Conservation (phyloP, 1,139 yeast genomes). For the Debaryomyces udenii region DNA sequence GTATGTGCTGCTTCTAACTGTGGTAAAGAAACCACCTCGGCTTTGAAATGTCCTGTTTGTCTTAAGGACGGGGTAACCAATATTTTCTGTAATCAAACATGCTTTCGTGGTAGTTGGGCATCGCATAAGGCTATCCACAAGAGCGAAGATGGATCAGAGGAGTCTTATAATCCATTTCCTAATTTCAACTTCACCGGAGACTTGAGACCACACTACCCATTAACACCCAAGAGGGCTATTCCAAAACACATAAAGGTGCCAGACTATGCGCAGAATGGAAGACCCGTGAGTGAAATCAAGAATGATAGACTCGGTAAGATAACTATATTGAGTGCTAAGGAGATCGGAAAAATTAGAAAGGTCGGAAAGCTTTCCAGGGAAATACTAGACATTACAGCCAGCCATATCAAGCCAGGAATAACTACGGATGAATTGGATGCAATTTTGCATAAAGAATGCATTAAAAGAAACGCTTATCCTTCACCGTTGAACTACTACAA, state of each 20-base stretch:
- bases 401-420: slow-evolving; percentile 79
- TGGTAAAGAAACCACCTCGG: slow-evolving; percentile 75
- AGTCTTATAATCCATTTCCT: slow-evolving; percentile 84
- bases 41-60: slow-evolving; percentile 90
- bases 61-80: slow-evolving; percentile 65
- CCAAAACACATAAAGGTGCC: slow-evolving; percentile 77
- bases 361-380: slow-evolving; percentile 83
- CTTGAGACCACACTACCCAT: slow-evolving; percentile 79
- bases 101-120: slow-evolving; percentile 79
- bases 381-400: slow-evolving; percentile 83
- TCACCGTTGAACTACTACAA: slow-evolving; percentile 94
- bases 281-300: slow-evolving; percentile 76
- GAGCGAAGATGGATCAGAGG: slow-evolving; percentile 43
- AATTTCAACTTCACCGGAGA: slow-evolving; percentile 72
- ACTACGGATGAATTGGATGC: slow-evolving; percentile 93
- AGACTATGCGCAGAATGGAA: slow-evolving; percentile 83
- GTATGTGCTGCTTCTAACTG: slow-evolving; percentile 78
- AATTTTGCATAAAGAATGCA: slow-evolving; percentile 83
- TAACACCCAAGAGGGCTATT: slow-evolving; percentile 67
- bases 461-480: slow-evolving; percentile 90
- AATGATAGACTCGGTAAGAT: slow-evolving; percentile 72
- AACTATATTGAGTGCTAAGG: slow-evolving; percentile 61
- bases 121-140: slow-evolving; percentile 55
- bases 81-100: slow-evolving; percentile 79
- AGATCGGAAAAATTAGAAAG: slow-evolving; percentile 70